Evolutionary conservation across 352 stramenopile genomes (phyloP).

Genomic region (Pythium rishiriense): DNA sequence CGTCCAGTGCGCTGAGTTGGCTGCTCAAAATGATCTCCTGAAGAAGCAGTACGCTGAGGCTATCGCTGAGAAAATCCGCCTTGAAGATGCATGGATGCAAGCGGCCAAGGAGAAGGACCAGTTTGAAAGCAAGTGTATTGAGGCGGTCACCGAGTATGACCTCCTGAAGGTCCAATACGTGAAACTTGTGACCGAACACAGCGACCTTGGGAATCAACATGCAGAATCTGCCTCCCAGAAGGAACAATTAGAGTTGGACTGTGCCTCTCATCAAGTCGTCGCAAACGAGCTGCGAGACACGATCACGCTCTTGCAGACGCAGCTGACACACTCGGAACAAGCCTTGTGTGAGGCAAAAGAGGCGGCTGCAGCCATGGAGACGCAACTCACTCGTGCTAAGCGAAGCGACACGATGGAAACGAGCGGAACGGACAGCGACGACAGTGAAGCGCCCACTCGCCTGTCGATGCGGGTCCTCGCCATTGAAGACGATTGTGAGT

Average conservation of each 20-base stretch:
- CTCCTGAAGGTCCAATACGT: not conserved
- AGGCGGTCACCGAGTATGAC: not conserved
- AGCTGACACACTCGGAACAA: not conserved
- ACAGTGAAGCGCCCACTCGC: not conserved
- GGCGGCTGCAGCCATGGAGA: not conserved
- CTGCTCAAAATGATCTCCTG: not conserved
- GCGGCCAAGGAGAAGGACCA: not conserved
- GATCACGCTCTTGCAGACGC: constrained; percentile 1
- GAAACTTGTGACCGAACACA: not conserved
- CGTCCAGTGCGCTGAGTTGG: not conserved
- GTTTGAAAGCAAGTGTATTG: not conserved
- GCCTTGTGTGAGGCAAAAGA: not conserved
- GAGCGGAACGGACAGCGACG: constrained; percentile 8
- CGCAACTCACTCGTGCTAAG: constrained; percentile 7
- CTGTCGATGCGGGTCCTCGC: constrained; percentile 1
- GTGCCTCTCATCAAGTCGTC: not conserved
- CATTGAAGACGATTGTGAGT: not conserved
- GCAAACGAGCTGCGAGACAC: not conserved
- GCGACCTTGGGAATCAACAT: not conserved
- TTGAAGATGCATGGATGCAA: not conserved
- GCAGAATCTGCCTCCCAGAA: not conserved
- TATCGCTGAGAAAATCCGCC: not conserved
- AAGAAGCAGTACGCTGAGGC: not conserved
- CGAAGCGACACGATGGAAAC: constrained; percentile 14
- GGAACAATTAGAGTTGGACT: not conserved